Evolutionary conservation across 176 grass and related monocot genomes (phyloP).

Genomic region (Aegilops umbellulata): DNA sequence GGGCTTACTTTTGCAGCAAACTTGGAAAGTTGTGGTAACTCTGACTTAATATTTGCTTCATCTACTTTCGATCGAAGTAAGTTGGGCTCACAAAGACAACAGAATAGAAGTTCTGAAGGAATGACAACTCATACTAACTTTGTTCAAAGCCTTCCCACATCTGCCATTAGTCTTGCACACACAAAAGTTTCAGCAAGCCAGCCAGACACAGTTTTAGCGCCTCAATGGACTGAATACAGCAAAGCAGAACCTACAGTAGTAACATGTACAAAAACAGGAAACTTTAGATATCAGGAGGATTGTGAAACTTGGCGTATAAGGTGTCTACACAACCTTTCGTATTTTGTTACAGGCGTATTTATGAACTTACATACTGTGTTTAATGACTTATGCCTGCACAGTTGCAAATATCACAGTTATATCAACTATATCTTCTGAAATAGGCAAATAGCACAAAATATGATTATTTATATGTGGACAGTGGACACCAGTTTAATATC

Average conservation of each 20-base stretch:
- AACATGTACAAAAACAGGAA: constrained; percentile 17
- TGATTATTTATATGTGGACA: neutral
- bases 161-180: constrained; percentile 18
- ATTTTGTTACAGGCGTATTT: neutral
- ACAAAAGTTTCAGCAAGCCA: constrained; percentile 29
- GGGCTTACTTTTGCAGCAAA: constrained; percentile 29
- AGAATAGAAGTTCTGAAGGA: constrained; percentile 48
- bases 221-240: constrained; percentile 33
- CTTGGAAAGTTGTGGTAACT: constrained; percentile 18
- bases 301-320: constrained; percentile 73
- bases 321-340: constrained; percentile 24
- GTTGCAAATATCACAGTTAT: neutral
- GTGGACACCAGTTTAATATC: neutral
- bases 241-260: constrained; percentile 32
- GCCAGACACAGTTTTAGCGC: constrained; percentile 5
- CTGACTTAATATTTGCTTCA: constrained; percentile 48
- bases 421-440: neutral
- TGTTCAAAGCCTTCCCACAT: constrained; percentile 23
- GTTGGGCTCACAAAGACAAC: constrained; percentile 28
- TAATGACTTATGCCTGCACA: neutral
- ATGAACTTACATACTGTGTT: neutral
- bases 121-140: constrained; percentile 34
- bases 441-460: neutral
- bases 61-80: constrained; percentile 34
- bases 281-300: constrained; percentile 35